A percentile compares a stretch with the other conserved stretches of the same genome.
phyloP scores from a whole-genome alignment of 1,284 basidiomycete species.

The Boletellus deceptivus region DNA sequence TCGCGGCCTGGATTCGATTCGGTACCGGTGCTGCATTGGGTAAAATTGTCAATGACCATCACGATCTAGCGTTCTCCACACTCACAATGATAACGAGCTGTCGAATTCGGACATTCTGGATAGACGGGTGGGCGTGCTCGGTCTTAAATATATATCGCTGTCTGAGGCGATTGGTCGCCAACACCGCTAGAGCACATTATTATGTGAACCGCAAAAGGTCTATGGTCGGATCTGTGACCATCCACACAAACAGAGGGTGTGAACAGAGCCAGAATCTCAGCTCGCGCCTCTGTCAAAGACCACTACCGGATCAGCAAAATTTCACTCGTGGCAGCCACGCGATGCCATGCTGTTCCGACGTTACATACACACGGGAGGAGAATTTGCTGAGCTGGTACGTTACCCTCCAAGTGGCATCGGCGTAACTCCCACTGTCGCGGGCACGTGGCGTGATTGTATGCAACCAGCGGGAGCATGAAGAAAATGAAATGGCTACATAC shows the following conservation, averaged over 20 bases:
- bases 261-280: conserved; percentile 1
- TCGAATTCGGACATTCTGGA: conserved; percentile 9
- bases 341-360: conserved; percentile 18
- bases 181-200: not conserved
- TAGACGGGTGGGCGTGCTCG: not conserved
- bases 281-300: not conserved
- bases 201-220: not conserved
- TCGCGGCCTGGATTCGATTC: not conserved
- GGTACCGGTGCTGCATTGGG: conserved; percentile 5
- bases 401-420: not conserved
- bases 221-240: conserved; percentile 6
- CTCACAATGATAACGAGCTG: conserved; percentile 9
- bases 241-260: not conserved
- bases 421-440: not conserved
- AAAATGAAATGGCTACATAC: no score
- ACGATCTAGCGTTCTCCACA: conserved; percentile 1
- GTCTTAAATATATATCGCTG: conserved; percentile 12
- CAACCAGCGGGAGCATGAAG: no score
- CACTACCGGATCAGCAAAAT: not conserved
- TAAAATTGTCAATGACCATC: conserved; percentile 9
- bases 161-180: conserved; percentile 12
- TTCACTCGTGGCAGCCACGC: conserved; percentile 22
- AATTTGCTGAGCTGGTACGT: not conserved
- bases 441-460: conserved; percentile 5
- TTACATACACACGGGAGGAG: conserved; percentile 1